Conservation (phyloP, 2,329 filamentous ascomycete species). For the Cladophialophora exuberans region DNA sequence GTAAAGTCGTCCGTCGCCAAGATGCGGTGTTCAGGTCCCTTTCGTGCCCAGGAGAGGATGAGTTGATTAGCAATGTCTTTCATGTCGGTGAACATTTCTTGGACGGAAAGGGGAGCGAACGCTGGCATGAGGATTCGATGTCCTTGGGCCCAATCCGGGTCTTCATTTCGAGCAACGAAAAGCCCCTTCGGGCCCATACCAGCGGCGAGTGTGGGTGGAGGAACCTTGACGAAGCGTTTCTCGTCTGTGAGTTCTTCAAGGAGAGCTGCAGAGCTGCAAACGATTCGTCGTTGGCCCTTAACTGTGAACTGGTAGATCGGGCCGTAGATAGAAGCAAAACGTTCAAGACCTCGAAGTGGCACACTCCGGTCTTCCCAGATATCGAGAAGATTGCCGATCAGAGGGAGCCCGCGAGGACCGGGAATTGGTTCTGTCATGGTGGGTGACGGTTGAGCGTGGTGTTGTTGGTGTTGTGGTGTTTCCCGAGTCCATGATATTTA, state of each 20-base stretch:
- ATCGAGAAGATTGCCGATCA: constrained; percentile 24
- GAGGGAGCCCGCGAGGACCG: constrained; percentile 17
- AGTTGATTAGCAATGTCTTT: constrained; percentile 45
- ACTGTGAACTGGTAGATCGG: constrained; percentile 63
- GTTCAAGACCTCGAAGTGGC: constrained; percentile 13
- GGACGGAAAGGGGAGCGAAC: constrained; percentile 27
- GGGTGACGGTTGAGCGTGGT: background rate
- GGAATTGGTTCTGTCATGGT: constrained; percentile 25
- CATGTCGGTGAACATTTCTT: constrained; percentile 37
- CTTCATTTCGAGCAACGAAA: constrained; percentile 58
- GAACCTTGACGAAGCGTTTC: constrained; percentile 64
- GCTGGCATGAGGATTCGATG: constrained; percentile 30
- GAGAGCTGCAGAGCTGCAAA: constrained; percentile 58
- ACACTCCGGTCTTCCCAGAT: constrained; percentile 20
- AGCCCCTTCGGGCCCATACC: constrained; percentile 66
- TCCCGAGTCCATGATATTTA: background rate
- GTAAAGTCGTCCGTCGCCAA: constrained; percentile 69
- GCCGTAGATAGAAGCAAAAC: constrained; percentile 40
- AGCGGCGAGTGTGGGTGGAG: constrained; percentile 54
- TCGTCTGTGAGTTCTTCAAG: constrained; percentile 68
- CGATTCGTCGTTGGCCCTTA: constrained; percentile 52
- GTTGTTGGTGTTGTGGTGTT: background rate
- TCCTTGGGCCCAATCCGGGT: constrained; percentile 34
- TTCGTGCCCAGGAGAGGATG: constrained; percentile 46
- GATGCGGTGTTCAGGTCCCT: constrained; percentile 61